Evolutionary conservation across 1,139 yeast genomes (phyloP).

Genomic region (Geotrichum reessii): DNA sequence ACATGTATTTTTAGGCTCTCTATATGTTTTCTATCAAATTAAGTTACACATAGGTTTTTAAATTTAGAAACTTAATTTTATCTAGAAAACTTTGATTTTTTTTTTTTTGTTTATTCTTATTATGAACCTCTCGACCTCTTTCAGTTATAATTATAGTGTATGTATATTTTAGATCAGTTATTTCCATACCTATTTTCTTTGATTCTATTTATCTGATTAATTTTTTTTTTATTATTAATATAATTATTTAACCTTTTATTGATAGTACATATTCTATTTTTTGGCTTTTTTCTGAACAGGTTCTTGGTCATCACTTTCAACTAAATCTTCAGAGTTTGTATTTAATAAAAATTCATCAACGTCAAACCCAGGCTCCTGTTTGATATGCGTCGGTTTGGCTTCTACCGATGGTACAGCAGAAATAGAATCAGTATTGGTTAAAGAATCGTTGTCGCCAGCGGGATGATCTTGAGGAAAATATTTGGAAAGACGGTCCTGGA

Average conservation of each 20-base stretch:
- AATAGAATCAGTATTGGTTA: background rate
- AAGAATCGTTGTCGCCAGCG: background rate
- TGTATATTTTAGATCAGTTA: background rate
- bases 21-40: background rate
- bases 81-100: too few species aligned
- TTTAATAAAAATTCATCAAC: slow-evolving; percentile 3
- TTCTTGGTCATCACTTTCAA: background rate
- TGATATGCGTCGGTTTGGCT: background rate
- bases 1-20: background rate
- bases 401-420: background rate
- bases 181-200: background rate
- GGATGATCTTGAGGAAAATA: slow-evolving; percentile 22
- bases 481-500: slow-evolving; percentile 34
- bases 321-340: background rate
- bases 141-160: too few species aligned
- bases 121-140: background rate
- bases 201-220: too few species aligned
- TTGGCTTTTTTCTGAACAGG: background rate
- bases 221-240: background rate
- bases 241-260: background rate
- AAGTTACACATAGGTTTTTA: too few species aligned
- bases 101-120: background rate
- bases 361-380: background rate
- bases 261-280: background rate
- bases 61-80: too few species aligned